A percentile compares a stretch with the other conserved stretches of the same genome.
Conservation (phyloP, 768 basidiomycete species). For the Baorangia bicolor region DNA sequence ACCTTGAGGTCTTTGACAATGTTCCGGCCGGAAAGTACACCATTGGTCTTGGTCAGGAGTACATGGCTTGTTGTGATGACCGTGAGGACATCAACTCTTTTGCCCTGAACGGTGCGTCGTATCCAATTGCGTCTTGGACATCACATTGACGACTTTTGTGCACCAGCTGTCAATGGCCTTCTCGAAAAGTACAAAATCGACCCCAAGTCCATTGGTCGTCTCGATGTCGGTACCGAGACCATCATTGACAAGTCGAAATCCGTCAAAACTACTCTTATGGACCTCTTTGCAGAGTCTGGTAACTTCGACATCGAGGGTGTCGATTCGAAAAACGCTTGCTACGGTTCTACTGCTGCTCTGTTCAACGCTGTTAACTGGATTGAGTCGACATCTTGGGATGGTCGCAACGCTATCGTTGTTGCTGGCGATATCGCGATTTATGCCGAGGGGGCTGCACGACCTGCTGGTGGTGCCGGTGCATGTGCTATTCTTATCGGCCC, state of each 20-base stretch:
- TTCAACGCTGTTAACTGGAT: slow-evolving; percentile 99
- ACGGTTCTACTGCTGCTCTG: slow-evolving; percentile 96
- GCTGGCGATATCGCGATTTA: slow-evolving; percentile 98
- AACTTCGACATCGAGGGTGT: slow-evolving; percentile 99
- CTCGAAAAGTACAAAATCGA: slow-evolving; percentile 95
- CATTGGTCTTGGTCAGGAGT: slow-evolving; percentile 95
- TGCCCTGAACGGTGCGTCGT: slow-evolving; percentile 79
- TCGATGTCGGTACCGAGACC: slow-evolving; percentile 98
- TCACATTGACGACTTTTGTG: not conserved
- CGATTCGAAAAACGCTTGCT: slow-evolving; percentile 99
- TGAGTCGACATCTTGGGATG: slow-evolving; percentile 95
- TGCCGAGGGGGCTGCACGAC: slow-evolving; percentile 91
- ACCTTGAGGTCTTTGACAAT: slow-evolving; percentile 91
- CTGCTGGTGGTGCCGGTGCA: slow-evolving; percentile 96
- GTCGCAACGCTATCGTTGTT: slow-evolving; percentile 95
- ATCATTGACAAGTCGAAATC: slow-evolving; percentile 99
- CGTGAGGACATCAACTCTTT: slow-evolving; percentile 99
- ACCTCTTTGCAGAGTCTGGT: slow-evolving; percentile 88
- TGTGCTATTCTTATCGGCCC: slow-evolving; percentile 95
- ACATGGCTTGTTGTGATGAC: slow-evolving; percentile 99
- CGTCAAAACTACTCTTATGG: slow-evolving; percentile 98
- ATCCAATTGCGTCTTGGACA: not conserved
- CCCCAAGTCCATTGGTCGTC: slow-evolving; percentile 93
- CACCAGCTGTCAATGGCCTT: slow-evolving; percentile 79
- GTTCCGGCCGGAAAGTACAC: slow-evolving; percentile 98